Evolutionary conservation across 78 protist species (phyloP).

Genomic region (Dictyostelium brefeldianum): DNA sequence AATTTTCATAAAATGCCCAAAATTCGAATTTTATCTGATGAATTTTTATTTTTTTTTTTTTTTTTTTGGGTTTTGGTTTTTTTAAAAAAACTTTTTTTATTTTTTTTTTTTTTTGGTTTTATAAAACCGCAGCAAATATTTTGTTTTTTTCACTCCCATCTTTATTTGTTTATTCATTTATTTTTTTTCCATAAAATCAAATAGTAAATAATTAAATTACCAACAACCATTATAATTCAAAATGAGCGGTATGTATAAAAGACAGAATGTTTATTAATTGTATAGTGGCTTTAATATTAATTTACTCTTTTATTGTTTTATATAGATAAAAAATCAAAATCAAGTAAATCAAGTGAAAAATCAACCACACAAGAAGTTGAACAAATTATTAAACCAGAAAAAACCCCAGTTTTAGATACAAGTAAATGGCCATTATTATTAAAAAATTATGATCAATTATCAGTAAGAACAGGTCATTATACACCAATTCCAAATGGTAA

Average conservation of each 20-base stretch:
- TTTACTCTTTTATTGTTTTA: not conserved
- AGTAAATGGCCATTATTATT: conserved; percentile 85
- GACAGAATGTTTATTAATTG: not conserved
- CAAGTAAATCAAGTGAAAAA: not conserved
- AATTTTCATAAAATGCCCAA: too few species aligned
- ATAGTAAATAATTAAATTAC: not conserved
- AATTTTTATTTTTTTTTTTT: not conserved
- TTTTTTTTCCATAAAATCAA: conserved; percentile 29
- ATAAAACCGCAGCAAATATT: not conserved
- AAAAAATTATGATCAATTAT: conserved; percentile 96
- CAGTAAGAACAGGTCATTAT: conserved; percentile 97
- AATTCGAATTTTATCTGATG: too few species aligned
- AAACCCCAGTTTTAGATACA: conserved; percentile 79
- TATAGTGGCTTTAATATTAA: not conserved
- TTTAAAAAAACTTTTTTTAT: not conserved
- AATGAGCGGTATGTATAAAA: conserved; percentile 15
- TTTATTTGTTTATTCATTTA: conserved; percentile 10
- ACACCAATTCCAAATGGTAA: conserved; percentile 98
- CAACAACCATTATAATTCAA: not conserved
- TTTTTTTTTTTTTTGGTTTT: not conserved
- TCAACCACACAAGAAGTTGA: not conserved
- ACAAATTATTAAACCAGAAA: conserved; percentile 78
- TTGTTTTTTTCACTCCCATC: not conserved
- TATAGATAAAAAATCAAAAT: conserved; percentile 26
- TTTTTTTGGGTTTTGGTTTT: conserved; percentile 4